Evolutionary conservation across 2,329 filamentous ascomycete species (phyloP).

Genomic region (Ophiostoma piceae): DNA sequence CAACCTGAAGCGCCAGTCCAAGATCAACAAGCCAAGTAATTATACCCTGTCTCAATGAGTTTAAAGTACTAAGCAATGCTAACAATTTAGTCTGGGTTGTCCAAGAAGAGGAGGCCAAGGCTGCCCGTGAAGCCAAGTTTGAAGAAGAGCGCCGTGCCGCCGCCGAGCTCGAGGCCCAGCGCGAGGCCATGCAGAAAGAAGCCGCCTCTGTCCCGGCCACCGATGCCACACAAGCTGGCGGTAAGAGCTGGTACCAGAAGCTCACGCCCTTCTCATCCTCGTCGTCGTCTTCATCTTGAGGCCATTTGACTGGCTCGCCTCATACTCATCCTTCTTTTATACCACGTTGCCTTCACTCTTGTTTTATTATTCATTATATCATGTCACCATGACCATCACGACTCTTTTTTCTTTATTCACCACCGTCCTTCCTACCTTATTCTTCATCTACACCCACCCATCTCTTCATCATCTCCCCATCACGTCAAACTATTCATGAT

Average conservation of each 20-base stretch:
- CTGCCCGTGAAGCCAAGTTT: slow-evolving; percentile 37
- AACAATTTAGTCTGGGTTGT: slow-evolving; percentile 45
- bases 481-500: not conserved
- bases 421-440: not conserved
- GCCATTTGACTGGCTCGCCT: not conserved
- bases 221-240: not conserved
- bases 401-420: not conserved
- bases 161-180: slow-evolving; percentile 41
- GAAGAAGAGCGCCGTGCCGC: slow-evolving; percentile 37
- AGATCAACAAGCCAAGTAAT: slow-evolving; percentile 86
- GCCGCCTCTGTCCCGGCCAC: slow-evolving; percentile 35
- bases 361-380: slow-evolving; percentile 1
- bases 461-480: not conserved
- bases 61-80: slow-evolving; percentile 16
- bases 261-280: not conserved
- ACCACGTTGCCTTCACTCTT: not conserved
- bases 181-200: slow-evolving; percentile 48
- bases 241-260: slow-evolving; percentile 16
- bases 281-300: not conserved
- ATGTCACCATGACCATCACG: not conserved
- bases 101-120: slow-evolving; percentile 45
- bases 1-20: slow-evolving; percentile 80
- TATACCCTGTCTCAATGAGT: not conserved
- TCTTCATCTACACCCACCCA: not conserved
- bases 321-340: not conserved